These are phyloP conservation scores for Globisporangium ultimum DNA, from an alignment of 352 stramenopile species.

Conservation along the genomic window DNA sequence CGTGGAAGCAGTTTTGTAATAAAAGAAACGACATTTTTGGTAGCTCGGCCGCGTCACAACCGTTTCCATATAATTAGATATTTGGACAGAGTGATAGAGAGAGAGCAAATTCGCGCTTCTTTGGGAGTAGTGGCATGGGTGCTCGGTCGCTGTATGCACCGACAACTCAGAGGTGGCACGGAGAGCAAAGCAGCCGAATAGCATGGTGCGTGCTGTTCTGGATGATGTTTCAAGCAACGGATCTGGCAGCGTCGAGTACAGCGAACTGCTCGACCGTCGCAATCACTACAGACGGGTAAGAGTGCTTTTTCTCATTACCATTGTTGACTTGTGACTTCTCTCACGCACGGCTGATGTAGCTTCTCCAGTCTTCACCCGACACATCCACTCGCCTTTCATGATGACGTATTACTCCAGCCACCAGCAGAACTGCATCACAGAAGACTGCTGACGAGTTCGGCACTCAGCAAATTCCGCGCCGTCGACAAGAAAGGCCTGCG, in stretches of 20 bases:
- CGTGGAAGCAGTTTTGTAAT: conserved; percentile 10
- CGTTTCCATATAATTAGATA: background rate
- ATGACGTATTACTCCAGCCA: no score
- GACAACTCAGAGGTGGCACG: background rate
- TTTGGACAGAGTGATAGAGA: no score
- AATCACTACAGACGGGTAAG: background rate
- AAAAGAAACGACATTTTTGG: background rate
- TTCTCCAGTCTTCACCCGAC: no score
- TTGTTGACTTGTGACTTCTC: background rate
- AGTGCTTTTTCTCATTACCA: background rate
- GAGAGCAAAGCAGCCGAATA: background rate
- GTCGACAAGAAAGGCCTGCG: conserved; percentile 44
- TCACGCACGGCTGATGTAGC: background rate
- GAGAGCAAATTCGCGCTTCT: background rate
- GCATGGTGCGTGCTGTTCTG: background rate
- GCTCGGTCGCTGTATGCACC: background rate
- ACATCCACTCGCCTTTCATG: no score
- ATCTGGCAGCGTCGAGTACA: background rate
- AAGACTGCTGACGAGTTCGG: conserved; percentile 3
- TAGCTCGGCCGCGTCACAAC: background rate
- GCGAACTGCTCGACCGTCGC: background rate
- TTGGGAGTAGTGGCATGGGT: background rate
- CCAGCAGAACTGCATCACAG: background rate
- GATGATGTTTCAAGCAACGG: background rate
- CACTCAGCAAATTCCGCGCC: conserved; percentile 35